Conservation (phyloP, 345 rosid genomes). For the Draba incana region DNA sequence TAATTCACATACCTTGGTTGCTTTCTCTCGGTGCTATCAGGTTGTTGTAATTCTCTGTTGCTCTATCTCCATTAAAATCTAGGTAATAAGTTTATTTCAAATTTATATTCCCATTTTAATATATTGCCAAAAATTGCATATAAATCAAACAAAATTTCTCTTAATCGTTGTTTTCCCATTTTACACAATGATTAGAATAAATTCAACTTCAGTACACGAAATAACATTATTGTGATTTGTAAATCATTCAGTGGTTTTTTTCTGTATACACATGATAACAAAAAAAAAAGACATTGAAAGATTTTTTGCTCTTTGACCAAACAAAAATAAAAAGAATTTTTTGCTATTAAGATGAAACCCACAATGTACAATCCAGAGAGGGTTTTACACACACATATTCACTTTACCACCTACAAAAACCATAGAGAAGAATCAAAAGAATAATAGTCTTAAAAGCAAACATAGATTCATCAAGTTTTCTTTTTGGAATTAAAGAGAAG, state of each 20-base stretch:
- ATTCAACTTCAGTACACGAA: too few relatives aligned
- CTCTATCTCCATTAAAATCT: constrained; percentile 22
- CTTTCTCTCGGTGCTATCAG: constrained; percentile 22
- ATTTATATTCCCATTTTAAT: constrained; percentile 1
- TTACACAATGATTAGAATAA: not conserved
- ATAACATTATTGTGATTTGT: too few relatives aligned
- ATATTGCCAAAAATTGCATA: not conserved
- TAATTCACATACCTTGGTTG: constrained; percentile 28
- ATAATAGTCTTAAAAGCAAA: constrained; percentile 28
- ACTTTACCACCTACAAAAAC: constrained; percentile 30
- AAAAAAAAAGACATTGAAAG: too few relatives aligned
- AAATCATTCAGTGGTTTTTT: too few relatives aligned
- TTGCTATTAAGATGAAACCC: too few relatives aligned
- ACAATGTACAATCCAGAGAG: constrained; percentile 24
- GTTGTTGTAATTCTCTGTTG: constrained; percentile 11
- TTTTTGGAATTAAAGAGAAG: constrained; percentile 7
- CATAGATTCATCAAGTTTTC: constrained; percentile 23
- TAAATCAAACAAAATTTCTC: constrained; percentile 1
- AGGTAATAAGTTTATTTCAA: not conserved
- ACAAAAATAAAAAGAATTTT: too few relatives aligned
- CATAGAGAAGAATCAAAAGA: constrained; percentile 22
- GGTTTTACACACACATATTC: constrained; percentile 31
- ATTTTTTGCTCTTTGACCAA: too few relatives aligned
- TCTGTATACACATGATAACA: too few relatives aligned
- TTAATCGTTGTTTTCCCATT: not conserved